Base-by-base conservation (phyloP, 192 early-diverging fungal species). In the Mortierella alpina region DNA sequence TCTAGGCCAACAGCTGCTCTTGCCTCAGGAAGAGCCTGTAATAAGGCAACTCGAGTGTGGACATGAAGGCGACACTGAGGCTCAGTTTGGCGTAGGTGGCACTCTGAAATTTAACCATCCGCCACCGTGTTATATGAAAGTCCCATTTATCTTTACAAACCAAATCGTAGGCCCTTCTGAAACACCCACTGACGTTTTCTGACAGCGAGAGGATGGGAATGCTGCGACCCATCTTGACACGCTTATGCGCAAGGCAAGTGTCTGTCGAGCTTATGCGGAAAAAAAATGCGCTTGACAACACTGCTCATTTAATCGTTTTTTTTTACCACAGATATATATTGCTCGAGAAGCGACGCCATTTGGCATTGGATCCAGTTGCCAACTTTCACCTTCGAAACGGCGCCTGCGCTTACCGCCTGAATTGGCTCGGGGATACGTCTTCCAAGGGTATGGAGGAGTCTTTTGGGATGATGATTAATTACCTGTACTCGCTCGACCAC, bases 301-400 rank as follows among this genome's bases (percentile, higher is more conserved):
- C 15, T 20, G 15, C 20, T 18, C 1, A n/a, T 63, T 23, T 42
- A 8, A n/a, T 40, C 17, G 0, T 54, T 41, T 6, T 41, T 22
- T 60, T 39, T 11, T 59, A 20, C 20, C 42, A 59, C 64, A 88
- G 89, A 75, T 93, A 93, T 62, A 69, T 93, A 9, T 49, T 95
- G 41, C 52, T 88, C 12, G 93, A 95, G 69, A 94, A 93, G 63
- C 86, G 89, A 42, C 79, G 88, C 8, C 72, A 80, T 44, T 64
- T 87, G 31, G 96, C 95, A 1, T 72, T 92, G 15, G 97, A 98
- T 82, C 96, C 97, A 0, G 97, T 98, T 0, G 96, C 95, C 22
- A 97, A 98, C 82, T 98, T 98, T 66, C 97, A 98, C 69, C 77
- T 97, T 57, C 91, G 97, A 31, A 98, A 98, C 73, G 97, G 97